These are phyloP conservation scores for Xylaria scruposa DNA, from an alignment of 495 filamentous ascomycete genomes.

Conservation along the genomic window DNA sequence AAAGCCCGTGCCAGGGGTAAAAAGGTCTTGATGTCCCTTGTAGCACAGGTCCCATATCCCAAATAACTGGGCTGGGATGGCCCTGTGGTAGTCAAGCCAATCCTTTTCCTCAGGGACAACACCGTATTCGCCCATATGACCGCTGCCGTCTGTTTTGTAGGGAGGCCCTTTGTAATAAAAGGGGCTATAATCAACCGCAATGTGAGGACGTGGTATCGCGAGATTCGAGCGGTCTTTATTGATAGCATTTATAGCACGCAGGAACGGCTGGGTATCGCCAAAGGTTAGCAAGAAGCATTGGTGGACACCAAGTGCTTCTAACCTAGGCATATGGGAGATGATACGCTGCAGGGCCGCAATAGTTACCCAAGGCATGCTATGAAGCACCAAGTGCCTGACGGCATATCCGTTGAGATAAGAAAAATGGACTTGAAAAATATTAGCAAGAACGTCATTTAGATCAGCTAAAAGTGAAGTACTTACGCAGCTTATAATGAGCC, in stretches of 20 bases:
- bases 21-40: constrained; percentile 26
- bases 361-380: constrained; percentile 17
- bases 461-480: not conserved
- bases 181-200: constrained; percentile 33
- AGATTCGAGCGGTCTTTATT: constrained; percentile 5
- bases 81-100: constrained; percentile 18
- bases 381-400: constrained; percentile 30
- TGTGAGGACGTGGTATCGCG: not conserved
- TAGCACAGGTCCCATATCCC: not conserved
- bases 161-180: constrained; percentile 33
- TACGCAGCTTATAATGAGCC: constrained; percentile 28
- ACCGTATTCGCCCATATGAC: constrained; percentile 31
- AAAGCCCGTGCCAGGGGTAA: constrained; percentile 35
- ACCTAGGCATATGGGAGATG: constrained; percentile 9
- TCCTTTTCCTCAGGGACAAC: constrained; percentile 30
- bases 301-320: constrained; percentile 32
- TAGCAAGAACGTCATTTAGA: constrained; percentile 12
- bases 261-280: constrained; percentile 19
- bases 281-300: constrained; percentile 39
- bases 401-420: constrained; percentile 24
- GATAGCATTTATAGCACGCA: constrained; percentile 22
- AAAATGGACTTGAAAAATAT: constrained; percentile 25
- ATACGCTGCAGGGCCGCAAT: not conserved
- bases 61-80: constrained; percentile 16
- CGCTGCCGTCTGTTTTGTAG: not conserved